Conservation (phyloP, 73 alveolate genomes). For the Paramecium pentaurelia region DNA sequence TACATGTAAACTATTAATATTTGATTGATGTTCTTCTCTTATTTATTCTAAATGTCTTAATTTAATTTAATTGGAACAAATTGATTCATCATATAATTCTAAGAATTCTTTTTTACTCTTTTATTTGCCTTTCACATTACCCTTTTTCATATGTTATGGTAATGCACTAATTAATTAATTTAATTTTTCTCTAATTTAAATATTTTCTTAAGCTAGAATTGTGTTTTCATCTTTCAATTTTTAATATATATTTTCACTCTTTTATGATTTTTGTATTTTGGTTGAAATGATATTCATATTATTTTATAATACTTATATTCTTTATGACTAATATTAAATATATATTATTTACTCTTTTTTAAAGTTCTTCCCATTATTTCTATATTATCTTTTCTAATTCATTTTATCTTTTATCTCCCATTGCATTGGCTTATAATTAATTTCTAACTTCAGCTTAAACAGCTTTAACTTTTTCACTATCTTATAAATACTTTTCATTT, state of each 20-base stretch:
- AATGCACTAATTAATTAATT: background rate
- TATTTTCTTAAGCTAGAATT: background rate
- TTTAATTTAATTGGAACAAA: background rate
- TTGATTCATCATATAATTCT: background rate
- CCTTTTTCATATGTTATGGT: background rate
- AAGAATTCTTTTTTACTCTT: background rate
- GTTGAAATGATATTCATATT: background rate
- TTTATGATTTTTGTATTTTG: background rate
- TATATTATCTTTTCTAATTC: background rate
- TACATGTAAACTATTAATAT: background rate
- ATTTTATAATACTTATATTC: background rate
- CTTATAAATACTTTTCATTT: background rate
- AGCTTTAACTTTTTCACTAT: background rate
- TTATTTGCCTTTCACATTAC: background rate
- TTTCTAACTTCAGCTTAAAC: background rate
- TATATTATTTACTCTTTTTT: background rate
- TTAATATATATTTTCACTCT: background rate
- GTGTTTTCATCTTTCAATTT: slow-evolving; percentile 23
- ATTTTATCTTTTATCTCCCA: background rate
- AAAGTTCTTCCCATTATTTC: background rate
- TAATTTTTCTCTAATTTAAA: slow-evolving; percentile 21
- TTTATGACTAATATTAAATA: background rate
- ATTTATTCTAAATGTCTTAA: slow-evolving; percentile 19
- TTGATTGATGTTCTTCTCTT: background rate
- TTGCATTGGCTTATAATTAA: background rate